Percentiles rank a stretch among this genome's conserved stretches.
phyloP scores from a whole-genome alignment of 108 stramenopile genomes.

The Mediolabrus comicus region DNA sequence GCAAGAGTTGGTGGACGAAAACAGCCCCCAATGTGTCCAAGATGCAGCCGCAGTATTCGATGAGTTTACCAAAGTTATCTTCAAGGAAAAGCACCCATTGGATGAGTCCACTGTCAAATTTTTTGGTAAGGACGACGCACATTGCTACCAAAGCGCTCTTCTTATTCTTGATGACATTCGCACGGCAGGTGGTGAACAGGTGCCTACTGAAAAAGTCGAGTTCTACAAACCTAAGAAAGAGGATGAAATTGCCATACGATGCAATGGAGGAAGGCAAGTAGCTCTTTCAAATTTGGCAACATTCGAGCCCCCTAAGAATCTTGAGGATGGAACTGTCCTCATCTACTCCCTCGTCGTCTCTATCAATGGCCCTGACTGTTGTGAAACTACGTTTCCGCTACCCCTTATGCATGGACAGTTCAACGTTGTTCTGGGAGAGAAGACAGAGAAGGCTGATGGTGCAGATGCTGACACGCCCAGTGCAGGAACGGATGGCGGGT shows the following conservation, averaged over 20 bases:
- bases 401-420: background rate
- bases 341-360: background rate
- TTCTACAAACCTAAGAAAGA: background rate
- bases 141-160: background rate
- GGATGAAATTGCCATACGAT: background rate
- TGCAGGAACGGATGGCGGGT: background rate
- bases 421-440: background rate
- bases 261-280: background rate
- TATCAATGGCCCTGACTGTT: background rate
- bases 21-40: background rate
- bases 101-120: background rate
- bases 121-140: background rate
- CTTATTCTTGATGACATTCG: background rate
- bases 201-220: background rate
- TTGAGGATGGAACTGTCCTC: background rate
- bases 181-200: background rate
- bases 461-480: background rate
- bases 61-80: background rate
- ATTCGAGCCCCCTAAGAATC: background rate
- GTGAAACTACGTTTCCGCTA: background rate
- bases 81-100: background rate
- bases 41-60: background rate
- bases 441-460: background rate
- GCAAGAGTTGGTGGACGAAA: background rate
- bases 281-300: background rate